Percentiles rank a stretch among this genome's conserved stretches.
Evolutionary conservation across 176 grass and related monocot species (phyloP).

Genomic region (Rhynchospora breviuscula): DNA sequence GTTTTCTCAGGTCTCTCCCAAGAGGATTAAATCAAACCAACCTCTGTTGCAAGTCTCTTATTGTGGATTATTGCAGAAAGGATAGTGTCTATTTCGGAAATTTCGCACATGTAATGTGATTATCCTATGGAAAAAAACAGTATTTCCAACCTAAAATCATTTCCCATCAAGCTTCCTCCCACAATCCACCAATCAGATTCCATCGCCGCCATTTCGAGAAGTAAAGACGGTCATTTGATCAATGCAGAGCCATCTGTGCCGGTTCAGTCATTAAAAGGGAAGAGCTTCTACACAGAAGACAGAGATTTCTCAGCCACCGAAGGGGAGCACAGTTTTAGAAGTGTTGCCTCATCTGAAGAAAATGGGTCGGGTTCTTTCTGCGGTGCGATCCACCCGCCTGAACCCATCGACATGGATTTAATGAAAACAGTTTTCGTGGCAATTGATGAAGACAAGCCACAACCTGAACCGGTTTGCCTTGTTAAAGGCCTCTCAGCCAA

Average conservation of each 20-base stretch:
- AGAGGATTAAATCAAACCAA: background rate
- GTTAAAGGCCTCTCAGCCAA: constrained; percentile 58
- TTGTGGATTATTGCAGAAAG: background rate
- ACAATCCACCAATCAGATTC: constrained; percentile 1
- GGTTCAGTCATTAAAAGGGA: constrained; percentile 56
- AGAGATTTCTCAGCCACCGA: constrained; percentile 45
- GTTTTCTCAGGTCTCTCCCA: background rate
- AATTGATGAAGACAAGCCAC: constrained; percentile 60
- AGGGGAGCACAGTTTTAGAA: constrained; percentile 74
- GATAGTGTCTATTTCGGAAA: background rate
- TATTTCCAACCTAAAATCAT: constrained; percentile 44
- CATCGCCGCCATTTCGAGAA: background rate
- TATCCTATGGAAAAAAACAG: constrained; percentile 36
- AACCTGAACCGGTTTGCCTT: constrained; percentile 28
- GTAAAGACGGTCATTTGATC: constrained; percentile 19
- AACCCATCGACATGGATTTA: constrained; percentile 84
- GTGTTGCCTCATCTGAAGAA: constrained; percentile 64
- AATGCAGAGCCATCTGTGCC: constrained; percentile 34
- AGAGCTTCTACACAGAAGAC: constrained; percentile 43
- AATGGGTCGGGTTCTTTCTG: constrained; percentile 65
- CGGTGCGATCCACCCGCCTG: constrained; percentile 72
- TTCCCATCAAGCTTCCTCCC: constrained; percentile 23
- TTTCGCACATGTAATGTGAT: constrained; percentile 8
- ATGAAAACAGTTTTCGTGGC: constrained; percentile 92
- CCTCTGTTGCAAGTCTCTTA: background rate